phyloP scores from a whole-genome alignment of 2,329 filamentous ascomycete species.

The Talaromyces islandicus region DNA sequence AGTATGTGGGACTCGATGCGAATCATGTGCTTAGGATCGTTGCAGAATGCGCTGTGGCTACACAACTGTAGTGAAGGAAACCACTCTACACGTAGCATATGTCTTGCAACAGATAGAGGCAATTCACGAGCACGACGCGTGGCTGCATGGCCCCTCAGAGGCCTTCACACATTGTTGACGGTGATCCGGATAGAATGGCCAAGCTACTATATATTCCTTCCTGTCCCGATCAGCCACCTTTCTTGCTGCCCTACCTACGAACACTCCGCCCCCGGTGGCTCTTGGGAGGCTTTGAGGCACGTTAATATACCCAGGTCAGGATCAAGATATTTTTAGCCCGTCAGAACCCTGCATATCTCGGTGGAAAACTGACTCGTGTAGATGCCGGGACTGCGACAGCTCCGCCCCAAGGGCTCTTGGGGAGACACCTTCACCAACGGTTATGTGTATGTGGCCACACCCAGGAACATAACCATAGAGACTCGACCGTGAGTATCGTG shows the following conservation, averaged over 20 bases:
- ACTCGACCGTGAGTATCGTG: too few species aligned
- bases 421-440: too few species aligned
- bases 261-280: neutral
- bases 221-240: too few species aligned
- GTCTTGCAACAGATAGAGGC: neutral
- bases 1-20: neutral
- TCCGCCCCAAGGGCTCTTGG: neutral
- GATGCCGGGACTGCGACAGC: neutral
- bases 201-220: too few species aligned
- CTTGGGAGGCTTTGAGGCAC: neutral
- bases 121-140: neutral
- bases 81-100: neutral
- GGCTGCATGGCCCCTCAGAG: neutral
- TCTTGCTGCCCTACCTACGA: neutral
- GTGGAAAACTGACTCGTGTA: neutral
- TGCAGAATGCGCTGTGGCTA: neutral
- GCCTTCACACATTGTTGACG: too few species aligned
- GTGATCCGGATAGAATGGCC: too few species aligned
- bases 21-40: slow-evolving; percentile 1
- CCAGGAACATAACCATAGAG: too few species aligned
- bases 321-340: neutral
- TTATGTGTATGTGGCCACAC: too few species aligned
- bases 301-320: neutral
- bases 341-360: neutral
- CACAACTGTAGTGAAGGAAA: neutral